Evolutionary conservation across 2,329 filamentous ascomycete genomes (phyloP).

Genomic region (Penicillium rolfsii): DNA sequence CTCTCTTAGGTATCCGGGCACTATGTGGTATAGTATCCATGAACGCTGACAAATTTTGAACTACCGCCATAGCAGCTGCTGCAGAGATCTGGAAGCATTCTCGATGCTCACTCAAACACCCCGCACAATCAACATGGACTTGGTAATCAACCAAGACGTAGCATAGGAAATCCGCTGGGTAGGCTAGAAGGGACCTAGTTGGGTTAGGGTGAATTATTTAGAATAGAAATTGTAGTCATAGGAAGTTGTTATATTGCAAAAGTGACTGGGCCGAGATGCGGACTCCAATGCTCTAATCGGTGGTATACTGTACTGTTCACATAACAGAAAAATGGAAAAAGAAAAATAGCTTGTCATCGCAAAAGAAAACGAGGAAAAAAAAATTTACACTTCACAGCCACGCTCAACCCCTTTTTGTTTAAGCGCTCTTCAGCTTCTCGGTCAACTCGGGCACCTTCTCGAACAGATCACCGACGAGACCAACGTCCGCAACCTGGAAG

Average conservation of each 20-base stretch:
- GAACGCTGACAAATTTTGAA: no score
- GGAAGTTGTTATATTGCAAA: conserved; percentile 16
- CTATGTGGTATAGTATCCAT: no score
- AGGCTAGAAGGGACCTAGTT: not conserved
- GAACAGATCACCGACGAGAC: conserved; percentile 92
- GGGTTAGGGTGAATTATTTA: not conserved
- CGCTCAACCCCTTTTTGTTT: conserved; percentile 6
- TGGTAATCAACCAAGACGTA: no score
- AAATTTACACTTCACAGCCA: conserved; percentile 3
- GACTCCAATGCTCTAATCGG: conserved; percentile 17
- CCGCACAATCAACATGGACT: no score
- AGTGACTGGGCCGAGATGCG: conserved; percentile 9
- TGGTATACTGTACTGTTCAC: conserved; percentile 27
- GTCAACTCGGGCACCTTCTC: conserved; percentile 95
- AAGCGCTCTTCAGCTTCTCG: conserved; percentile 76
- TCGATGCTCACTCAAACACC: no score
- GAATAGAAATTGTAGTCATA: not conserved
- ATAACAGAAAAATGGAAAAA: conserved; percentile 10
- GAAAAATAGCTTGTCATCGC: conserved; percentile 22
- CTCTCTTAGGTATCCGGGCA: no score
- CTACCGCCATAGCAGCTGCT: no score
- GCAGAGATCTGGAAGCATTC: no score
- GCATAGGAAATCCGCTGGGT: no score
- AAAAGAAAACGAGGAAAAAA: conserved; percentile 22
- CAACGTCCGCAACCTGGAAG: conserved; percentile 96